phyloP scores from a whole-genome alignment of 441 rosid genomes.

The Sinapis alba region DNA sequence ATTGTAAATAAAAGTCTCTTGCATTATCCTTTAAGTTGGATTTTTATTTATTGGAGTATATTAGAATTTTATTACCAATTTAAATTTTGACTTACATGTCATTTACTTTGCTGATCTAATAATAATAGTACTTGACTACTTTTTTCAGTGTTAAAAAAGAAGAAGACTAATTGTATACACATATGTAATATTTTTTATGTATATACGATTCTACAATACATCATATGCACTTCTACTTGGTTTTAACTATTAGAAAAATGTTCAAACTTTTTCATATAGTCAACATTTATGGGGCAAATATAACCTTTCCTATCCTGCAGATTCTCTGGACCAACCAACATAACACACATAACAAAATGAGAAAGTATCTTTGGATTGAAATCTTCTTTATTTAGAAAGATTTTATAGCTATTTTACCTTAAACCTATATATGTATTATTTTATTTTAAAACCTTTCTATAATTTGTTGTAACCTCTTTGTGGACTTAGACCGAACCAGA shows the following conservation, averaged over 20 bases:
- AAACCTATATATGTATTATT: neutral
- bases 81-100: too few species aligned
- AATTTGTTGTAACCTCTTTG: slow-evolving; percentile 3
- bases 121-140: too few species aligned
- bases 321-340: slow-evolving; percentile 20
- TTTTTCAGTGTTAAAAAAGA: too few species aligned
- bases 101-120: too few species aligned
- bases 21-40: too few species aligned
- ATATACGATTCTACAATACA: neutral
- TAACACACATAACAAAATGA: neutral
- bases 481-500: slow-evolving; percentile 23
- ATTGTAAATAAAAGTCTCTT: too few species aligned
- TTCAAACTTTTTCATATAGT: neutral
- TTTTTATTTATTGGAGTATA: too few species aligned
- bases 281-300: slow-evolving; percentile 9
- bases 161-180: too few species aligned
- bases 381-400: slow-evolving; percentile 25
- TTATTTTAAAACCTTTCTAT: neutral
- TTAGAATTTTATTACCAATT: too few species aligned
- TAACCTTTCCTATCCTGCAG: neutral
- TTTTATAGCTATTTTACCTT: slow-evolving; percentile 16
- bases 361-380: neutral
- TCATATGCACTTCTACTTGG: slow-evolving; percentile 1
- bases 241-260: neutral
- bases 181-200: too few species aligned